phyloP scores from a whole-genome alignment of 2,329 filamentous ascomycete genomes.

The Phialocephala sp. region DNA sequence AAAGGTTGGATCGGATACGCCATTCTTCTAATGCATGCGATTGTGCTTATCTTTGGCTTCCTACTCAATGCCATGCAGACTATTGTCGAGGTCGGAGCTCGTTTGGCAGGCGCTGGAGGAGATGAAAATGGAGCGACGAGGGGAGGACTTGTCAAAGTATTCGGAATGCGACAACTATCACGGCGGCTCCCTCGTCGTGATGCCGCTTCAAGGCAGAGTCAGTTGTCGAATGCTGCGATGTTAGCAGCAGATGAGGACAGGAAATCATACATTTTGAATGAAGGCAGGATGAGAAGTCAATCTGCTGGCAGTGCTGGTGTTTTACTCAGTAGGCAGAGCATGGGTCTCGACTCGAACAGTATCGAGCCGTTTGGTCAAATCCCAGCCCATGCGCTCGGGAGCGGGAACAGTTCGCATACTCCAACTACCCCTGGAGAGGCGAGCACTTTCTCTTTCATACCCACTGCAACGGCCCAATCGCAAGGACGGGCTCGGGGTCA shows the following conservation, averaged over 20 bases:
- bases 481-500: constrained; percentile 43
- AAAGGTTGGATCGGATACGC: constrained; percentile 97
- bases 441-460: constrained; percentile 74
- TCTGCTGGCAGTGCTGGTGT: constrained; percentile 66
- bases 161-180: constrained; percentile 88
- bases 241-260: constrained; percentile 70
- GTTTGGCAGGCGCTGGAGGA: constrained; percentile 81
- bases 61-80: constrained; percentile 92
- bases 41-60: constrained; percentile 88
- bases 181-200: constrained; percentile 70
- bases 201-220: constrained; percentile 75
- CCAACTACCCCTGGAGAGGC: constrained; percentile 76
- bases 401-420: constrained; percentile 67
- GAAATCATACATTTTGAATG: constrained; percentile 60
- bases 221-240: constrained; percentile 83
- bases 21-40: constrained; percentile 83
- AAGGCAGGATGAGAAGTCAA: constrained; percentile 63
- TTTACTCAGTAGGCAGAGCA: constrained; percentile 61
- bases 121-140: constrained; percentile 74
- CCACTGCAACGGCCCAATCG: constrained; percentile 48
- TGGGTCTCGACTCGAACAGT: constrained; percentile 58
- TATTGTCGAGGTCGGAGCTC: constrained; percentile 83
- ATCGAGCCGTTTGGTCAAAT: constrained; percentile 49
- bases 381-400: constrained; percentile 49
- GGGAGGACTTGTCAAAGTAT: constrained; percentile 87